Evolutionary conservation across 2,329 filamentous ascomycete species (phyloP).

Genomic region (Diaporthe vaccinii): DNA sequence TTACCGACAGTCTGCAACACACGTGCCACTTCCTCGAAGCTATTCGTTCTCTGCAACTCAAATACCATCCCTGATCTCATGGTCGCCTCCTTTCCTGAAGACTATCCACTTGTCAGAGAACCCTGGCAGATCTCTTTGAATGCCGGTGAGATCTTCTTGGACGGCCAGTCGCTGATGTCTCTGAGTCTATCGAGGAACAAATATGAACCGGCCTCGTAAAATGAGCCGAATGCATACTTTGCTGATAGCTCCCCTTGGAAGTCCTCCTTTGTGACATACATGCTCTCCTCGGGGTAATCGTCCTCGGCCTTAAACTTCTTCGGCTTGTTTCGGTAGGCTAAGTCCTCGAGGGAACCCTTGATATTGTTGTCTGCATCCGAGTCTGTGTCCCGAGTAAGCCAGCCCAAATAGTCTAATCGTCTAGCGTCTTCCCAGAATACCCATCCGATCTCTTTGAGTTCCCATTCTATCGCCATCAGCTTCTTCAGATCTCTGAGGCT

Average conservation of each 20-base stretch:
- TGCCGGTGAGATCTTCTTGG: background rate
- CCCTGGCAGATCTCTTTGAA: background rate
- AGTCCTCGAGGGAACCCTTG: background rate
- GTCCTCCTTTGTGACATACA: background rate
- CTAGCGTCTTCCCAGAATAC: background rate
- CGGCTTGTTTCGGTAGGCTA: background rate
- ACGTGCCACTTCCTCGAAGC: no score
- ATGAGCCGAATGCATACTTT: background rate
- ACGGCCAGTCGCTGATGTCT: background rate
- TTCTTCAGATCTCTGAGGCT: no score
- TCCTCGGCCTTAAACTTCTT: background rate
- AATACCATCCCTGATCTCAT: no score
- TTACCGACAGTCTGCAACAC: no score
- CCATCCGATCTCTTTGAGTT: background rate
- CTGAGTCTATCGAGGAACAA: background rate
- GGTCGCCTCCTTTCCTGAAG: no score
- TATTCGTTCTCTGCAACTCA: no score
- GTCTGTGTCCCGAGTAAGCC: background rate
- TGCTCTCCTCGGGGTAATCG: rapidly evolving
- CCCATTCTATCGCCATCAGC: no score
- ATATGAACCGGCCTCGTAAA: no score
- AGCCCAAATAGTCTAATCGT: background rate
- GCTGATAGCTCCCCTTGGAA: background rate
- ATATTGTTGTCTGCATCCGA: background rate
- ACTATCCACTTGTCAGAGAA: background rate